A percentile compares a stretch with the other conserved stretches of the same genome.
Evolutionary conservation across 1,284 basidiomycete species (phyloP).

Genomic region (Boletellus dicymbophilus): DNA sequence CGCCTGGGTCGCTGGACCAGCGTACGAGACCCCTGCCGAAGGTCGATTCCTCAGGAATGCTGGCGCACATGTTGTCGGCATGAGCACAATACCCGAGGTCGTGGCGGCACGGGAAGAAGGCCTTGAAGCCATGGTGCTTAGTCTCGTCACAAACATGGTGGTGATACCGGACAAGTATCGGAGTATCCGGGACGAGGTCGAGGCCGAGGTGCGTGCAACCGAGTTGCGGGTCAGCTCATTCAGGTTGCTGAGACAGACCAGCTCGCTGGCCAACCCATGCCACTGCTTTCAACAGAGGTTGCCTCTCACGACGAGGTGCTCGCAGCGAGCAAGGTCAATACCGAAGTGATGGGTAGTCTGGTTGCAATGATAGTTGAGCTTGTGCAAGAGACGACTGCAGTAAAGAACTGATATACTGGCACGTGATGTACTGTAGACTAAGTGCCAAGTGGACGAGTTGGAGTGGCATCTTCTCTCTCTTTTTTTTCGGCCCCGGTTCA

Average conservation of each 20-base stretch:
- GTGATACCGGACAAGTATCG: conserved; percentile 70
- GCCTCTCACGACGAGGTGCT: conserved; percentile 89
- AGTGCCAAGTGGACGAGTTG: too few species aligned
- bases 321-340: conserved; percentile 64
- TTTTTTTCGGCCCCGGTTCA: conserved; percentile 11
- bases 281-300: conserved; percentile 43
- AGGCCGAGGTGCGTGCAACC: conserved; percentile 59
- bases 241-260: conserved; percentile 26
- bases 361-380: conserved; percentile 64
- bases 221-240: neutral
- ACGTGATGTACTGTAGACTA: conserved; percentile 1
- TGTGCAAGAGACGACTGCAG: conserved; percentile 19
- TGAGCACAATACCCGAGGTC: conserved; percentile 93
- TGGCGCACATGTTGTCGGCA: conserved; percentile 84
- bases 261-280: conserved; percentile 60
- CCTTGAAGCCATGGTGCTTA: conserved; percentile 73
- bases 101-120: conserved; percentile 77
- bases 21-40: conserved; percentile 84
- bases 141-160: conserved; percentile 82
- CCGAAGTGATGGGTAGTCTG: conserved; percentile 67
- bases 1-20: conserved; percentile 84
- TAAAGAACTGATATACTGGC: conserved; percentile 7
- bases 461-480: too few species aligned
- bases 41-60: conserved; percentile 71
- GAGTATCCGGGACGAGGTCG: conserved; percentile 72